Conservation (phyloP, 2,329 filamentous ascomycete species). For the Claviceps fusiformis region DNA sequence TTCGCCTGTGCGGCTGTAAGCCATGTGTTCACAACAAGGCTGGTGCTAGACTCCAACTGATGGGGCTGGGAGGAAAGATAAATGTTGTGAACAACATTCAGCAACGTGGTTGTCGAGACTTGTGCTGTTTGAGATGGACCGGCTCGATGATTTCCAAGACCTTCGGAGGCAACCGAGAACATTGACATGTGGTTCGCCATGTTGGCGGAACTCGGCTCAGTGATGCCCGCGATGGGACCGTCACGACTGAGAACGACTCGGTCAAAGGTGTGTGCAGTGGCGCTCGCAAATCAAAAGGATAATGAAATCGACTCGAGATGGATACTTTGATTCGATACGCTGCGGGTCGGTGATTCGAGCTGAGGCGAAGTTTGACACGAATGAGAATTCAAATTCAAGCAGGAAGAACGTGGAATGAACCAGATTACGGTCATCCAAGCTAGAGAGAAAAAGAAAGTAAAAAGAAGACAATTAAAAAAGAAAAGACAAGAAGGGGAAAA, state of each 20-base stretch:
- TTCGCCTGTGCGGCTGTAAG: constrained; percentile 62
- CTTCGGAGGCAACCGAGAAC: constrained; percentile 54
- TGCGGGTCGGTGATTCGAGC: not conserved
- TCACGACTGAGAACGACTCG: constrained; percentile 14
- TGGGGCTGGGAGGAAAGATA: constrained; percentile 77
- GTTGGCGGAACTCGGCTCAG: constrained; percentile 10
- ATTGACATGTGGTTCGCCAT: constrained; percentile 57
- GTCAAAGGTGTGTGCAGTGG: not conserved
- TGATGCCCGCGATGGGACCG: constrained; percentile 26
- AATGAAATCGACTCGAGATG: not conserved
- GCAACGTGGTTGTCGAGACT: constrained; percentile 81
- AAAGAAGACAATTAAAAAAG: no score
- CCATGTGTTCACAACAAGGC: constrained; percentile 92
- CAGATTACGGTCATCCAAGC: not conserved
- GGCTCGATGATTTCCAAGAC: constrained; percentile 41
- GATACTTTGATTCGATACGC: not conserved
- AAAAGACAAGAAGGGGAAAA: no score
- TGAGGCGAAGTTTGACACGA: not conserved
- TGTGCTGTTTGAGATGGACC: constrained; percentile 59
- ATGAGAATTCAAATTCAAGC: not conserved
- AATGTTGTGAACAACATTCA: constrained; percentile 83
- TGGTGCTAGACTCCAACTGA: constrained; percentile 76
- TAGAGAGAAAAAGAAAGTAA: not conserved
- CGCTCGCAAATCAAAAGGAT: not conserved
- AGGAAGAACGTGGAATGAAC: no score